Base-by-base conservation (phyloP, 768 basidiomycete species). In the Tulasnella sp. region DNA sequence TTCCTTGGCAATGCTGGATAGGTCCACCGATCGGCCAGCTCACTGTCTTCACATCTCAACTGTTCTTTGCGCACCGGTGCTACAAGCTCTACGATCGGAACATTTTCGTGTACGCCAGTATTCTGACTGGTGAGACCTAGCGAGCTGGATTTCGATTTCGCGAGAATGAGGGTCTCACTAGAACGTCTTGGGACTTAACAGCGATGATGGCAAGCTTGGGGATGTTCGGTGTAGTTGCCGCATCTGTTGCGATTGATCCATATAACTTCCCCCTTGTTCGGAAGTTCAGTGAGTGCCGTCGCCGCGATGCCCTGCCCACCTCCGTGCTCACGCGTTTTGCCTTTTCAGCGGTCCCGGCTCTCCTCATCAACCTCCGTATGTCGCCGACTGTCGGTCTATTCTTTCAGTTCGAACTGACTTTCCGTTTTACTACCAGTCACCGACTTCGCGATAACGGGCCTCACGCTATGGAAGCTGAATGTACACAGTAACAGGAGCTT, bases 11-110 rank as follows among this genome's bases (percentile, higher is more conserved):
- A 52, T 24, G 42, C 44, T 76, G 75, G 75, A 18, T 76, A 3
- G 31, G 44, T 46, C 75, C 75, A 14, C 38, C 48, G n/a, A 58
- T 58, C n/a, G 75, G 39, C 46, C 56, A 52, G 31, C 44, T 76
- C 44, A 48, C 56, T 36, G 44, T 39, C n/a, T 76, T 46, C 31
- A n/a, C 24, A 5, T 39, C 75, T 31, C 46, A 76, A 56, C n/a
- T 58, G 14, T 76, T 76, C 31, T 76, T 76, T 27, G 75, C 56
- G 46, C 46, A 76, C 31, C 75, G 75, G 27, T 76, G 75, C 31
- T 76, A 24, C 56, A 48, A 38, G 34, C 75, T 76, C 31, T 40
- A 39, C 27, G 56, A 56, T 39, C 44, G 56, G 9, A 76, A 76
- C 62, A 68, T 5, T 2, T 56, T n/a, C 7, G 44, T 76, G 38